These are phyloP conservation scores for Narthecium ossifragum DNA, from an alignment of 106 monocot genomes.

Conservation along the genomic window DNA sequence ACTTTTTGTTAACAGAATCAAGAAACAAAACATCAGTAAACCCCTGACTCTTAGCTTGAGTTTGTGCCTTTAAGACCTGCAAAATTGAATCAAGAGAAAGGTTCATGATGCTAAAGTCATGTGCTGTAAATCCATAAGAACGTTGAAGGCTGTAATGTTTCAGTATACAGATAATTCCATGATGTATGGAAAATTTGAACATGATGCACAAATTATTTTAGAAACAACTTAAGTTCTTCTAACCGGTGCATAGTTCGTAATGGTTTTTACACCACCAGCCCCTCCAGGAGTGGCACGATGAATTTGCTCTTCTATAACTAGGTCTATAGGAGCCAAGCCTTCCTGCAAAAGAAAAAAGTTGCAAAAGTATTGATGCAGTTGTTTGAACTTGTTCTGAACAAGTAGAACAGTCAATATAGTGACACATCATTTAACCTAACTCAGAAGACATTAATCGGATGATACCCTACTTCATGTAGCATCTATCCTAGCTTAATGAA, in stretches of 20 bases:
- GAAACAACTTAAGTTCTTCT: background rate
- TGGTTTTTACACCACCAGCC: conserved; percentile 56
- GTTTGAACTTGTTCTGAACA: background rate
- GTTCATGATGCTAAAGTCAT: background rate
- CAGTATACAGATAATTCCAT: background rate
- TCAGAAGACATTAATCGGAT: too few species aligned
- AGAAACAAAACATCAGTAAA: conserved; percentile 90
- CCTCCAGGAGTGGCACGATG: conserved; percentile 62
- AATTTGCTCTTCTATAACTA: conserved; percentile 31
- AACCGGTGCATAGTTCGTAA: conserved; percentile 63
- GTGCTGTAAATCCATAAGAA: background rate
- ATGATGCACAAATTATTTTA: background rate
- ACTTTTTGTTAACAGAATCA: conserved; percentile 72
- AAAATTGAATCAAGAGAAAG: conserved; percentile 12
- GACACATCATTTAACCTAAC: too few species aligned
- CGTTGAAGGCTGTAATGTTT: background rate
- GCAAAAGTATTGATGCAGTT: background rate
- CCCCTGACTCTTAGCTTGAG: conserved; percentile 71
- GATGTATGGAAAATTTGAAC: background rate
- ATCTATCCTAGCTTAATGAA: too few species aligned
- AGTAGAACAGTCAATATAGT: too few species aligned
- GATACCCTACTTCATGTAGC: too few species aligned
- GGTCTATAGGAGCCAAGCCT: conserved; percentile 44
- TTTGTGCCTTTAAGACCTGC: conserved; percentile 76
- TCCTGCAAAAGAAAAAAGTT: conserved; percentile 30